These are phyloP conservation scores for Choiromyces venosus DNA, from an alignment of 495 filamentous ascomycete genomes.

Conservation along the genomic window DNA sequence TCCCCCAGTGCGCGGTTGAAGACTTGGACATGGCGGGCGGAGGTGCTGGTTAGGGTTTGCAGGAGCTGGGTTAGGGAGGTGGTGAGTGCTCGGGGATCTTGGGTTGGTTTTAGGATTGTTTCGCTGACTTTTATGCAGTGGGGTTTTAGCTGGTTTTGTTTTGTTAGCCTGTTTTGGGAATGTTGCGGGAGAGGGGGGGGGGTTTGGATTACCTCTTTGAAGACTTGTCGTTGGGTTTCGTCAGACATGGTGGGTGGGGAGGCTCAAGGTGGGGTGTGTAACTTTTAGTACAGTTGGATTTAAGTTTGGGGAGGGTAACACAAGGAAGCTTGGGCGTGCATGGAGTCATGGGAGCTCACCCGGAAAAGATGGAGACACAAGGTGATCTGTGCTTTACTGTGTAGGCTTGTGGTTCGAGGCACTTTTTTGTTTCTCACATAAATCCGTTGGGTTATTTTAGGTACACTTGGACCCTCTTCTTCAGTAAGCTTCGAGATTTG, in stretches of 20 bases:
- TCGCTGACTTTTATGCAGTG: background rate
- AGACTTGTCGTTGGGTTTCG: background rate
- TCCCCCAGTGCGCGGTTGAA: slow-evolving; percentile 81
- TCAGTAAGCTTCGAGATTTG: background rate
- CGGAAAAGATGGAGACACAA: background rate
- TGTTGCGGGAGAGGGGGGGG: background rate
- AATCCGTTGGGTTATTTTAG: background rate
- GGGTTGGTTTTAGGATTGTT: background rate
- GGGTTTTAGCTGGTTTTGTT: background rate
- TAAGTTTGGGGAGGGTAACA: background rate
- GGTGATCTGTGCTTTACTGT: background rate
- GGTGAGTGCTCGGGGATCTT: background rate
- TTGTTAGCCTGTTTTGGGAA: background rate
- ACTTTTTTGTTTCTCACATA: background rate
- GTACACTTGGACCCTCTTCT: no score
- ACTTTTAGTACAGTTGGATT: background rate
- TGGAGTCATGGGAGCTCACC: background rate
- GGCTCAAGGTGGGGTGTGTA: background rate
- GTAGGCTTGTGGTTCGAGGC: background rate
- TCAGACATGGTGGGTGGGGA: background rate
- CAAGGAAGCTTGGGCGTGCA: background rate
- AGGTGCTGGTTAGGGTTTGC: background rate
- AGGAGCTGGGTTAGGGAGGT: background rate
- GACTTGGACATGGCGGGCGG: slow-evolving; percentile 45
- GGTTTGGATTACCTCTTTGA: background rate